phyloP scores from a whole-genome alignment of 78 protist genomes.

The Creolimax fragrantissima region DNA sequence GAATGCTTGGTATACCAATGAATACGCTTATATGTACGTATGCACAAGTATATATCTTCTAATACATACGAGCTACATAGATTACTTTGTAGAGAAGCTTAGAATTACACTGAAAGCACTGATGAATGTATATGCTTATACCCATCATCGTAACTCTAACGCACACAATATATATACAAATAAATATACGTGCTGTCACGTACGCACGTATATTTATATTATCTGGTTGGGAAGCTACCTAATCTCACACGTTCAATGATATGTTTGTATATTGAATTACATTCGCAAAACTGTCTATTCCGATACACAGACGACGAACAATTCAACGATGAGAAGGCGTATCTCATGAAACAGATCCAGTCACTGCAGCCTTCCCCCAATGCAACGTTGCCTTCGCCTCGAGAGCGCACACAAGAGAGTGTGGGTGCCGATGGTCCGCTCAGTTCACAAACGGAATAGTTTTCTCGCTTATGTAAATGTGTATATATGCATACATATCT shows the following conservation, averaged over 20 bases:
- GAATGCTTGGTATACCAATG: not conserved
- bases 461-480: not conserved
- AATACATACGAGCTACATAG: not conserved
- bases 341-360: conserved; percentile 72
- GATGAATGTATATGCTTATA: not conserved
- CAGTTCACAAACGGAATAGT: too few species aligned
- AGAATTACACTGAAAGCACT: not conserved
- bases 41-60: not conserved
- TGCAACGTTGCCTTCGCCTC: too few species aligned
- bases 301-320: conserved; percentile 84
- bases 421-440: too few species aligned
- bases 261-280: not conserved
- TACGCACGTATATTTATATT: not conserved
- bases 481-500: not conserved
- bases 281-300: not conserved
- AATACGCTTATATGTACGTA: not conserved
- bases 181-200: not conserved
- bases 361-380: conserved; percentile 22
- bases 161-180: not conserved
- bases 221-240: not conserved
- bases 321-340: conserved; percentile 82
- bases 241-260: not conserved
- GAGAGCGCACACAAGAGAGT: too few species aligned
- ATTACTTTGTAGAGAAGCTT: not conserved
- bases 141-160: too few species aligned